Evolutionary conservation across 352 stramenopile species (phyloP).

Genomic region (Phytophthora crassamura): DNA sequence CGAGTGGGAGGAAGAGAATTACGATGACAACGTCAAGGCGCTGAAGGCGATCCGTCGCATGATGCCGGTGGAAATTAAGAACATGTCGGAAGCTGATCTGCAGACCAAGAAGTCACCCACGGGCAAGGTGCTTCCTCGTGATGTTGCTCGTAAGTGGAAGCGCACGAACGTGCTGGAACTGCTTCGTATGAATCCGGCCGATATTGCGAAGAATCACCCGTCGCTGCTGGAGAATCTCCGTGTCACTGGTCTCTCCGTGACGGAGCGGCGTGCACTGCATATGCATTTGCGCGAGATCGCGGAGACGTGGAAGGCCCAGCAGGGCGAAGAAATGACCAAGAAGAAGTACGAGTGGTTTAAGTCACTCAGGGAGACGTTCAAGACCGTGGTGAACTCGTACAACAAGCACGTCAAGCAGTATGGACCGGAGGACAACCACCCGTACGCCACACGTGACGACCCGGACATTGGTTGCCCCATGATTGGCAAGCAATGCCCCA

Average conservation of each 20-base stretch:
- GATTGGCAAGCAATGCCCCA: constrained; percentile 92
- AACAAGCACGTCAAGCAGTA: constrained; percentile 92
- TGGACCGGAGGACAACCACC: constrained; percentile 88
- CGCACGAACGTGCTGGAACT: constrained; percentile 93
- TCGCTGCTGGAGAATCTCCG: constrained; percentile 91
- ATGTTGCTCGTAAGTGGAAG: constrained; percentile 92
- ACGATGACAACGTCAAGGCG: constrained; percentile 85
- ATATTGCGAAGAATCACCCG: constrained; percentile 91
- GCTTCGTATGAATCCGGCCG: constrained; percentile 84
- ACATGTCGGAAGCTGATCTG: constrained; percentile 90
- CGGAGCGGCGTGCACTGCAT: constrained; percentile 90
- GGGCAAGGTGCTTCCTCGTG: constrained; percentile 76
- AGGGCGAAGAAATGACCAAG: constrained; percentile 93
- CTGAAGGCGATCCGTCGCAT: constrained; percentile 90
- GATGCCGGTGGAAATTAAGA: constrained; percentile 94
- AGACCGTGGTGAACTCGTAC: constrained; percentile 92
- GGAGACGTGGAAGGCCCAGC: constrained; percentile 87
- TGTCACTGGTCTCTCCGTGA: constrained; percentile 91
- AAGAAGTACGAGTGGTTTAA: constrained; percentile 94
- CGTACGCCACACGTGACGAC: constrained; percentile 85
- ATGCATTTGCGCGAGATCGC: constrained; percentile 88
- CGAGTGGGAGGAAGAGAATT: constrained; percentile 93
- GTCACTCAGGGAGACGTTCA: constrained; percentile 93
- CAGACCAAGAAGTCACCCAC: constrained; percentile 71
- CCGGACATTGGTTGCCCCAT: constrained; percentile 85